Percentiles rank a stretch among this genome's conserved stretches.
These are phyloP conservation scores for Golubevia pallescens DNA, from an alignment of 1,284 basidiomycete genomes.

Conservation along the genomic window DNA sequence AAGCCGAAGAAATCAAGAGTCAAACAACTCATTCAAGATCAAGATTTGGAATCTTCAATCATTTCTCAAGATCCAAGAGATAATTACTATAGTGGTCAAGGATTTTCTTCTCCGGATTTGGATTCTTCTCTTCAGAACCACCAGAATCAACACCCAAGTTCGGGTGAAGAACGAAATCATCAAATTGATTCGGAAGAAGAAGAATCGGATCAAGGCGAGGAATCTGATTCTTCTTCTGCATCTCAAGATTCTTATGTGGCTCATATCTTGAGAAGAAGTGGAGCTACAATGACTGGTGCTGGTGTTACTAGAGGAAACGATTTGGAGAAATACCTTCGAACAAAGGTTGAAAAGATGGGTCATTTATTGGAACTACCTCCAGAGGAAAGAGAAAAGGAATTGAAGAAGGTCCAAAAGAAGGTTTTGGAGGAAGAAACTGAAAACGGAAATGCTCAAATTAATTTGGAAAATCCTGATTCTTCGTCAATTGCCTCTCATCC, in stretches of 20 bases:
- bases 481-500: too few species aligned
- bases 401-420: too few species aligned
- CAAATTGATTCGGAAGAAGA: slow-evolving; percentile 26
- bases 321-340: slow-evolving; percentile 91
- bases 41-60: not conserved
- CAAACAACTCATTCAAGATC: not conserved
- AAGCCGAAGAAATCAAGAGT: not conserved
- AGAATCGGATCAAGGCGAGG: slow-evolving; percentile 59
- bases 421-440: too few species aligned
- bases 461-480: too few species aligned
- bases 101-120: slow-evolving; percentile 1
- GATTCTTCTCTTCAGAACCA: not conserved
- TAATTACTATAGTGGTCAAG: not conserved
- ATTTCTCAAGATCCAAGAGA: not conserved
- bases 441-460: too few species aligned
- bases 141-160: not conserved
- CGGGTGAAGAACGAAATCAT: not conserved
- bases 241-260: slow-evolving; percentile 45
- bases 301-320: slow-evolving; percentile 82
- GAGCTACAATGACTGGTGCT: slow-evolving; percentile 84
- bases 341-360: slow-evolving; percentile 95
- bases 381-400: slow-evolving; percentile 1
- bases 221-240: slow-evolving; percentile 61
- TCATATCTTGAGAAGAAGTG: slow-evolving; percentile 69
- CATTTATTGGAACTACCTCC: slow-evolving; percentile 78